phyloP scores from a whole-genome alignment of 148 eudicot species.

The Linanthus parryae region DNA sequence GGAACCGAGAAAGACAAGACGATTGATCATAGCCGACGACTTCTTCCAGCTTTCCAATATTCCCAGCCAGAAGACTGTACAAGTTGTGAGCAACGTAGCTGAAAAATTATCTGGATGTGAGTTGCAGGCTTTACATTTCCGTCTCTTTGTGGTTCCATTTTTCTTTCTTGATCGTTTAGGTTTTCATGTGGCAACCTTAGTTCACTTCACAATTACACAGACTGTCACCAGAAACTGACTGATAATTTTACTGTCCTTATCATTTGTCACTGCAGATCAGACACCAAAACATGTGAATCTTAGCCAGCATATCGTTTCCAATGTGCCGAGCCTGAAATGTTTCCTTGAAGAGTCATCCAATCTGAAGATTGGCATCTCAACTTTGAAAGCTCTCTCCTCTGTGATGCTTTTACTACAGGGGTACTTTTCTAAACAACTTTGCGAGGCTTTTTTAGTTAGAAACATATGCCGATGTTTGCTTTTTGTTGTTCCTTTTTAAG shows the following conservation, averaged over 20 bases:
- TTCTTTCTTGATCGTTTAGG: background rate
- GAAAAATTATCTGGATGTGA: slow-evolving; percentile 74
- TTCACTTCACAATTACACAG: slow-evolving; percentile 3
- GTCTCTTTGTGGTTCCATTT: background rate
- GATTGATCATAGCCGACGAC: slow-evolving; percentile 70
- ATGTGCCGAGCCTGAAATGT: slow-evolving; percentile 60
- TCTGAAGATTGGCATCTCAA: slow-evolving; percentile 38
- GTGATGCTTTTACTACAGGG: slow-evolving; percentile 71
- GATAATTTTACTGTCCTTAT: slow-evolving; percentile 3
- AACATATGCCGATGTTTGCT: too few species aligned
- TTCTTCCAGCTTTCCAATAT: slow-evolving; percentile 68
- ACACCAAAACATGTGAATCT: slow-evolving; percentile 55
- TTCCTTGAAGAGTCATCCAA: slow-evolving; percentile 44
- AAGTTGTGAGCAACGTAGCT: slow-evolving; percentile 45
- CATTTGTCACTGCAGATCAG: slow-evolving; percentile 51
- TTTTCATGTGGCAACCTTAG: slow-evolving; percentile 2
- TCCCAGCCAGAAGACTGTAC: slow-evolving; percentile 48
- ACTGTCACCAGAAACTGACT: too few species aligned
- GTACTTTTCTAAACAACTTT: too few species aligned
- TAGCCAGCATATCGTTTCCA: slow-evolving; percentile 61
- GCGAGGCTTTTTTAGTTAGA: too few species aligned
- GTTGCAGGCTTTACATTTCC: slow-evolving; percentile 17
- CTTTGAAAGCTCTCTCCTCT: slow-evolving; percentile 69
- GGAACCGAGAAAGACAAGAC: slow-evolving; percentile 58
- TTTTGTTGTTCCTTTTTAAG: too few species aligned